These are phyloP conservation scores for Trichocladium antarcticum DNA, from an alignment of 495 filamentous ascomycete genomes.

Conservation along the genomic window DNA sequence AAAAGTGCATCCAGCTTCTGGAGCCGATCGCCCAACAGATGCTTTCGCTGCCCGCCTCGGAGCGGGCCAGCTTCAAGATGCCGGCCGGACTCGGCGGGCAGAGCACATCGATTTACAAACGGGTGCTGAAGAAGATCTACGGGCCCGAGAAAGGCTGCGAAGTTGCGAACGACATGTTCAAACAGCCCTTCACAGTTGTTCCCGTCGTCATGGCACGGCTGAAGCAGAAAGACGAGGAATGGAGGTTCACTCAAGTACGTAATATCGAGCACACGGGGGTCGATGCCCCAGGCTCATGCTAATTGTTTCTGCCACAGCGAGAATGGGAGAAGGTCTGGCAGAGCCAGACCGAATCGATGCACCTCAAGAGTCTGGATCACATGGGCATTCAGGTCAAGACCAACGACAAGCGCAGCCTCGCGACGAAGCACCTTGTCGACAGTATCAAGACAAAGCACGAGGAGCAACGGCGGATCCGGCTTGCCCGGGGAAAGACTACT, in stretches of 20 bases:
- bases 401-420: slow-evolving; percentile 79
- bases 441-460: slow-evolving; percentile 82
- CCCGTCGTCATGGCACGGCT: slow-evolving; percentile 76
- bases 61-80: slow-evolving; percentile 62
- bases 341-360: slow-evolving; percentile 79
- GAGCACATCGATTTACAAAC: slow-evolving; percentile 90
- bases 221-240: slow-evolving; percentile 91
- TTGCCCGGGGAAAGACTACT: slow-evolving; percentile 46
- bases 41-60: slow-evolving; percentile 56
- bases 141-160: slow-evolving; percentile 69
- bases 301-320: slow-evolving; percentile 42
- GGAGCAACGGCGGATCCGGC: slow-evolving; percentile 59
- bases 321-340: slow-evolving; percentile 99
- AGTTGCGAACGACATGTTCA: slow-evolving; percentile 73
- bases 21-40: slow-evolving; percentile 89
- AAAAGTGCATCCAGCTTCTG: slow-evolving; percentile 84
- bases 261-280: background rate
- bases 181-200: slow-evolving; percentile 67
- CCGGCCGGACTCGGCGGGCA: slow-evolving; percentile 79
- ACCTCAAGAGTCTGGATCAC: slow-evolving; percentile 92
- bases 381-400: slow-evolving; percentile 77
- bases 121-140: slow-evolving; percentile 98
- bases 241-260: slow-evolving; percentile 69
- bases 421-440: slow-evolving; percentile 72
- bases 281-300: background rate